A percentile compares a stretch with the other conserved stretches of the same genome.
phyloP scores from a whole-genome alignment of 352 stramenopile species.

The Globisporangium abappressorium region DNA sequence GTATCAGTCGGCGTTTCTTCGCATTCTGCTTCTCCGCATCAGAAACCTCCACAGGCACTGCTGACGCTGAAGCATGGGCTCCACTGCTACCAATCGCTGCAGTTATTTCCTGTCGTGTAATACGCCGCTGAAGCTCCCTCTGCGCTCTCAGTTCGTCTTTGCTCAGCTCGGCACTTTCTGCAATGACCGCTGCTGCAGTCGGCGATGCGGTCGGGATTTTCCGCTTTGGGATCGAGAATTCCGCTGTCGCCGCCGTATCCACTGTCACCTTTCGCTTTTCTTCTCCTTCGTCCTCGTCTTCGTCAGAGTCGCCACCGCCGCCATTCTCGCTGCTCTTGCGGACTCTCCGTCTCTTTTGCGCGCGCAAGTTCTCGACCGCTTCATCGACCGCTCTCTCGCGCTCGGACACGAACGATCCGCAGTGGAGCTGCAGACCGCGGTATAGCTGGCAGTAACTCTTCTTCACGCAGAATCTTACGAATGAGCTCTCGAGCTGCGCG shows the following conservation, averaged over 20 bases:
- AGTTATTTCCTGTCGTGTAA: neutral
- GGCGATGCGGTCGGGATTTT: constrained; percentile 20
- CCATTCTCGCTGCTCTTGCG: constrained; percentile 19
- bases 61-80: neutral
- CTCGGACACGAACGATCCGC: constrained; percentile 28
- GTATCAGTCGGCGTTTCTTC: constrained; percentile 25
- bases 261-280: constrained; percentile 13
- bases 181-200: constrained; percentile 3
- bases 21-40: constrained; percentile 1
- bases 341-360: constrained; percentile 12
- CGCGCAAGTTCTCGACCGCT: constrained; percentile 9
- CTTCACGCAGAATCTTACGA: constrained; percentile 43
- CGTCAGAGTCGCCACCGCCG: constrained; percentile 12
- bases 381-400: constrained; percentile 14
- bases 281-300: constrained; percentile 9
- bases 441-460: constrained; percentile 53
- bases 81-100: neutral
- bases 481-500: constrained; percentile 34
- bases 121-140: constrained; percentile 18
- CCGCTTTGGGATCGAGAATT: constrained; percentile 34
- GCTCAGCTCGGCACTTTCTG: neutral
- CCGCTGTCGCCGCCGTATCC: constrained; percentile 3
- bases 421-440: constrained; percentile 50
- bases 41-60: neutral
- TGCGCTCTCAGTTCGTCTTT: neutral